phyloP scores from a whole-genome alignment of 2,329 filamentous ascomycete genomes.

The Chrysosporium keratinophilum region DNA sequence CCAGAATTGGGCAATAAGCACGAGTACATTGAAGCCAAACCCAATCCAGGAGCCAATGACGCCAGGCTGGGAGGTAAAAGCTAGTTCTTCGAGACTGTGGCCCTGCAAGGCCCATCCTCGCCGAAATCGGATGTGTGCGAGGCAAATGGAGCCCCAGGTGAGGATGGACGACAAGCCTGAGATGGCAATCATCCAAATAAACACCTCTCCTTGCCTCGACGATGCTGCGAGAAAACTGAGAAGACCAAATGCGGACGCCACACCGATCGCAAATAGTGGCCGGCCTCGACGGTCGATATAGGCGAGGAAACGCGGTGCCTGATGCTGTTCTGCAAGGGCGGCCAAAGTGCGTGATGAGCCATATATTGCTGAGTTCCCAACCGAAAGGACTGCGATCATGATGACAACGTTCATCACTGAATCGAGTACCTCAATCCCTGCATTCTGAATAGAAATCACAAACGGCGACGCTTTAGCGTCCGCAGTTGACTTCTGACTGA shows the following conservation, averaged over 20 bases:
- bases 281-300: conserved; percentile 56
- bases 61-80: conserved; percentile 38
- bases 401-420: conserved; percentile 68
- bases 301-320: conserved; percentile 59
- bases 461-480: conserved; percentile 63
- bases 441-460: conserved; percentile 60
- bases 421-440: conserved; percentile 56
- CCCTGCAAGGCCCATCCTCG: conserved; percentile 33
- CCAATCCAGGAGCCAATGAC: conserved; percentile 51
- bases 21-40: conserved; percentile 52
- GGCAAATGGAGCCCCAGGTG: conserved; percentile 39
- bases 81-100: conserved; percentile 27
- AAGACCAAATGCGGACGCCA: conserved; percentile 63
- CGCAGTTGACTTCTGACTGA: conserved; percentile 47
- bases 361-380: conserved; percentile 56
- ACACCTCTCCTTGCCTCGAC: conserved; percentile 49
- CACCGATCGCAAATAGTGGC: conserved; percentile 49
- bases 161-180: conserved; percentile 54
- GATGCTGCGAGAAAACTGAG: conserved; percentile 67
- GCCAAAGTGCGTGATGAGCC: conserved; percentile 58
- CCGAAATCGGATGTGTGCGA: conserved; percentile 40
- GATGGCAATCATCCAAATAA: conserved; percentile 54
- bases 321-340: conserved; percentile 63
- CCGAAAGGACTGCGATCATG: conserved; percentile 59
- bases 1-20: conserved; percentile 74